Conservation (phyloP, 2,329 filamentous ascomycete genomes). For the Endoconidiophora polonica region DNA sequence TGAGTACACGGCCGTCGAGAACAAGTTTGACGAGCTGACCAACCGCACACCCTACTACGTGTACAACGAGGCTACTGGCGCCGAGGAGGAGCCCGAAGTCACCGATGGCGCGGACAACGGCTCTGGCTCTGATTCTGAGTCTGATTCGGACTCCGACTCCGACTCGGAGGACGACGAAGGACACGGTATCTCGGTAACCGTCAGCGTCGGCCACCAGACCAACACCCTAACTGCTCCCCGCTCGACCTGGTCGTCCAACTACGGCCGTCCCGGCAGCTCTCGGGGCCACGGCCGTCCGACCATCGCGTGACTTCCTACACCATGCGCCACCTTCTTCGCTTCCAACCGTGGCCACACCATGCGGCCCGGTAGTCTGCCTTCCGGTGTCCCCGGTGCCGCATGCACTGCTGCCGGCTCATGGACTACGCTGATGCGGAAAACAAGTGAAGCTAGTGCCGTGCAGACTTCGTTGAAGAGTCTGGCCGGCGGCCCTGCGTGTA, state of each 20-base stretch:
- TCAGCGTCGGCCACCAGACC: too few relatives aligned
- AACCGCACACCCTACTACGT: conserved; percentile 9
- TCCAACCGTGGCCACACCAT: neutral
- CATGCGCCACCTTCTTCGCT: neutral
- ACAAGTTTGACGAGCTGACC: conserved; percentile 5
- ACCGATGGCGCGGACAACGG: neutral
- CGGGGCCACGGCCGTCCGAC: neutral
- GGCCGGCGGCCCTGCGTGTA: too few relatives aligned
- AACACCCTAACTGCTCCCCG: neutral
- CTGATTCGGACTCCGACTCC: neutral
- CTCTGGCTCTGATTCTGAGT: neutral
- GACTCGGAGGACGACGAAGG: neutral
- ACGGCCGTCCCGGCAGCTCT: neutral
- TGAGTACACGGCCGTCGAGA: neutral
- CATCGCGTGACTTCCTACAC: neutral
- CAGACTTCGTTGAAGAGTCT: too few relatives aligned
- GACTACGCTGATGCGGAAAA: too few relatives aligned
- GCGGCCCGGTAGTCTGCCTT: too few relatives aligned
- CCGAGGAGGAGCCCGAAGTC: neutral
- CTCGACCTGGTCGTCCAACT: neutral
- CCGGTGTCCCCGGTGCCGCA: too few relatives aligned
- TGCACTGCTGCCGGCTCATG: too few relatives aligned
- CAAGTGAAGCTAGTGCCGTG: too few relatives aligned
- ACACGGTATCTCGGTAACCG: neutral
- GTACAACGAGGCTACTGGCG: neutral